Base-by-base conservation (phyloP, 345 rosid species). In the Xanthoceras sorbifolium region DNA sequence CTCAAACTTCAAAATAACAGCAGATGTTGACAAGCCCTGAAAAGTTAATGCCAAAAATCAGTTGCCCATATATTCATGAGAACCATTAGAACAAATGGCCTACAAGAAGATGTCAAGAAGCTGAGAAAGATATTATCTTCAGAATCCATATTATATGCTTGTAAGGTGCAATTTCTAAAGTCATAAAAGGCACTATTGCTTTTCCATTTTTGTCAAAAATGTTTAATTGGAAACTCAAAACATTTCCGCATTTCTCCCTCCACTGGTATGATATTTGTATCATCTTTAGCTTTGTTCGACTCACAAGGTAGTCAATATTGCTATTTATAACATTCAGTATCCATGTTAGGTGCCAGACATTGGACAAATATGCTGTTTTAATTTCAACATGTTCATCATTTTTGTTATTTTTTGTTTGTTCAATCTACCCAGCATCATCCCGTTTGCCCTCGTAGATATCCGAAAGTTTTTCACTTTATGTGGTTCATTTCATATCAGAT, bases 1-100 rank as follows among this genome's bases (percentile, higher is more conserved):
- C 92, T 96, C 99, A 80, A 96, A 93, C 84, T 93, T 93, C 82
- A 96, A 76, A 73, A 96, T 83, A 70, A 90, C 94, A 81, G 98
- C 94, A 72, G 94, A 88, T 75, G 93, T 85, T 50, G 89, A 80
- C 80, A 85, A 85, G 61, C 88, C 91, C 98, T 95, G 90, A 17
- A 52, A 65, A 25, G 9, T 38, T 25, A 34, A 75, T 34, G 65
- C 5, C 25, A 25, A 38, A 65, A 26, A 65, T 67, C 66, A 55
- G 40, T 26, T n/a, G 36, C 72, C 15, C 42, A 54, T n/a, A 67
- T 22, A 32, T 50, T 34, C 32, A 38, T 55, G 52, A 74, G 42
- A 31, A 65, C 63, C 52, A 67, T 67, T 46, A 55, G 34, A 50
- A 26, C 23, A 38, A 36, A 40, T 20, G 0, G 28, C 48, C 22